Evolutionary conservation across 2,329 filamentous ascomycete species (phyloP), one percentile per base, ranked within the genome.

Genomic region (Acrocalymma vagum): DNA sequence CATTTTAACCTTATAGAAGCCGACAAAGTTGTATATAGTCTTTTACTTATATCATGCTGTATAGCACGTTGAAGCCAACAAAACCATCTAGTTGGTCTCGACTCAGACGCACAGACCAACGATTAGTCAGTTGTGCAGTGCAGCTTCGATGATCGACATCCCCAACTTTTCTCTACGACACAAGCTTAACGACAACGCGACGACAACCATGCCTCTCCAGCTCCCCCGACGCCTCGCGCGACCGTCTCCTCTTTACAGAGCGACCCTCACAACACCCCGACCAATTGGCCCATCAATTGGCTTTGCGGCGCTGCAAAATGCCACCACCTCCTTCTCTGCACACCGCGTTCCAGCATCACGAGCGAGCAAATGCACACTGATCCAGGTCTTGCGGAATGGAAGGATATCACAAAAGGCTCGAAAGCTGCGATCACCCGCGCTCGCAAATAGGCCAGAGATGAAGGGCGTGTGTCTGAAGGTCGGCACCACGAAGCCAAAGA

Each of bases 401-500:
- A 88, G 94, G 48, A 83, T 83, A 57, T 79, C 84, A 32, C 90
- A 95, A 73, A 83, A 83, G 44, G 88, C 88, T 2, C 90, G 94
- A 52, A 91, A 95, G 73, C 83, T 89, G 56, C 85, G 90, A 35
- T 97, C 93, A 3, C 94, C 94, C 0, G 92, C 93, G 15, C 81
- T 99, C 50, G 80, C 80, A 48, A 72, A 83, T 35, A 81, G 88
- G 28, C 91, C 94, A 4, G 83, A 88, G 65, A 86, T 96, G 75
- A 97, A 97, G 78, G 94, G 93, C 58, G 94, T 99, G 24, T 97
- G 94, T 72, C 77, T 99, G 52, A 92, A 95, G 69, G 94, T 97
- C 46, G 91, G 90, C 63, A 89, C 92, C 59, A 91, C 88, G 60
- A 91, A 94, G 65, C 94, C 94, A 41, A 99, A 99, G 85, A 99